Conservation (phyloP, 352 stramenopile species). For the Globisporangium lucens region DNA sequence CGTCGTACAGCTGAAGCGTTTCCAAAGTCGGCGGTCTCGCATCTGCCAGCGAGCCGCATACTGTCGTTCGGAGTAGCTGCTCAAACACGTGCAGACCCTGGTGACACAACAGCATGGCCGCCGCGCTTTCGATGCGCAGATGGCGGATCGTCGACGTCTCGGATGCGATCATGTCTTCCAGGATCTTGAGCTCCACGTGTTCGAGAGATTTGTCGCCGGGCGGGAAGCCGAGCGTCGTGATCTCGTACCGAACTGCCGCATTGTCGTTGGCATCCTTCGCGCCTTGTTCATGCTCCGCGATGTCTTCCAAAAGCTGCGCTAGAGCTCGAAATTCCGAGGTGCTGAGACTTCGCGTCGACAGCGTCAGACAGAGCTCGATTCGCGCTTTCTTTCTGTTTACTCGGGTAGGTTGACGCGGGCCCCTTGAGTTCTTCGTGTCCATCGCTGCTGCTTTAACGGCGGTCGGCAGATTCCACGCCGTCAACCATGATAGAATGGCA, state of each 20-base stretch:
- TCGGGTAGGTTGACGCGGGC: not conserved
- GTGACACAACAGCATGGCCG: not conserved
- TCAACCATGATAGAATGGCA: not conserved
- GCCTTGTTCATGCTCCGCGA: not conserved
- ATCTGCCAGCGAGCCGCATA: not conserved
- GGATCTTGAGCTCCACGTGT: not conserved
- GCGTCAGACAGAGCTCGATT: slow-evolving; percentile 3
- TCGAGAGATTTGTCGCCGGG: not conserved
- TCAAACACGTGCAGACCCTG: not conserved
- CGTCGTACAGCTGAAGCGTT: slow-evolving; percentile 24
- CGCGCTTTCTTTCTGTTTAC: not conserved
- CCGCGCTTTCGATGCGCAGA: not conserved
- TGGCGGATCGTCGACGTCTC: slow-evolving; percentile 6
- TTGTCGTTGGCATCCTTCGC: too few relatives aligned
- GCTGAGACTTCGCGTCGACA: not conserved
- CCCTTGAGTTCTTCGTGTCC: not conserved
- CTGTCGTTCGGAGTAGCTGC: slow-evolving; percentile 1
- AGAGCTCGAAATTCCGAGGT: not conserved
- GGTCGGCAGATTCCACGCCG: not conserved
- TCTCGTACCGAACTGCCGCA: not conserved
- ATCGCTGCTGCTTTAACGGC: too few relatives aligned
- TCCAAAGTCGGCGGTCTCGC: slow-evolving; percentile 19
- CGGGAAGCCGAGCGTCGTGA: not conserved
- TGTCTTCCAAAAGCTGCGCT: not conserved
- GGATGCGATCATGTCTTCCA: slow-evolving; percentile 9